These are phyloP conservation scores for Aspergillus ochraceus DNA, from an alignment of 2,329 filamentous ascomycete genomes.

Conservation along the genomic window DNA sequence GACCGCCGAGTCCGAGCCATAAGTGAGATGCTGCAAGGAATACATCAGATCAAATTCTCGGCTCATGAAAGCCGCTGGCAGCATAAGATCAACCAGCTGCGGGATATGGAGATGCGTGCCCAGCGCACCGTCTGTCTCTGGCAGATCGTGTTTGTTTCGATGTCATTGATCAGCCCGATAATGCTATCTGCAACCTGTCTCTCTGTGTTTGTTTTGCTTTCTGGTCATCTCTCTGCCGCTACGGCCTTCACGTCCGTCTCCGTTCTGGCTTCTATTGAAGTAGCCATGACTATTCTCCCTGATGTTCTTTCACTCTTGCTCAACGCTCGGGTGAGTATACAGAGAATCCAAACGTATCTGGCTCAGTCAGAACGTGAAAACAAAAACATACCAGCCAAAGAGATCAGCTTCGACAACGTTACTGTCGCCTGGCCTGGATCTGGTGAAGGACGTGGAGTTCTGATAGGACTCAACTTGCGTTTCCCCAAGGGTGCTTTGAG, in stretches of 20 bases:
- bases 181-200: constrained; percentile 70
- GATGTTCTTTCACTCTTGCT: constrained; percentile 67
- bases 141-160: constrained; percentile 62
- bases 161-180: constrained; percentile 71
- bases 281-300: constrained; percentile 67
- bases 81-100: constrained; percentile 61
- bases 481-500: constrained; percentile 71
- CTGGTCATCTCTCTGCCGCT: constrained; percentile 64
- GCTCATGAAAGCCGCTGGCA: constrained; percentile 74
- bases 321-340: constrained; percentile 67
- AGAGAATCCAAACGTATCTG: constrained; percentile 59
- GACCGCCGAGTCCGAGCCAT: constrained; percentile 73
- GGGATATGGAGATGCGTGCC: constrained; percentile 66
- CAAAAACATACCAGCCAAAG: constrained; percentile 56
- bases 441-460: constrained; percentile 67
- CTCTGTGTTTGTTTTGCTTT: constrained; percentile 61
- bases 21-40: constrained; percentile 72
- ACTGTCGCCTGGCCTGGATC: constrained; percentile 69
- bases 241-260: constrained; percentile 76
- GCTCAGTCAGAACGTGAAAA: constrained; percentile 58
- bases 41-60: constrained; percentile 79
- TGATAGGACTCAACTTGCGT: constrained; percentile 63
- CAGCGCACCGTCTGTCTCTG: constrained; percentile 65
- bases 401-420: constrained; percentile 64
- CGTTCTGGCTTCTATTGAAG: constrained; percentile 68